A percentile compares a stretch with the other conserved stretches of the same genome.
phyloP scores from a whole-genome alignment of 73 alveolate genomes.

The Stentor roeselii region DNA sequence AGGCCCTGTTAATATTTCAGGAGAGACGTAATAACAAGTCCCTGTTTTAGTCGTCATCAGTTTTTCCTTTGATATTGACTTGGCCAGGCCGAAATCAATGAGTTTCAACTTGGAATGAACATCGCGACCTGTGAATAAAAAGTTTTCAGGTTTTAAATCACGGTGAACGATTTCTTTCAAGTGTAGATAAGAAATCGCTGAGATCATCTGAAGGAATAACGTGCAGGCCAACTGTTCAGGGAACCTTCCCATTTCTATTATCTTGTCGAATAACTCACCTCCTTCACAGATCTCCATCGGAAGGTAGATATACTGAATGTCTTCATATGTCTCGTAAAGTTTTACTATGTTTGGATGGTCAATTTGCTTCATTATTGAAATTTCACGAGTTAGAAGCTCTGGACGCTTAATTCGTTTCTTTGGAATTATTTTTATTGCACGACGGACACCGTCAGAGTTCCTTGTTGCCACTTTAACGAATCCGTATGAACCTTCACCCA shows the following conservation, averaged over 20 bases:
- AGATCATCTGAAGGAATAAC: conserved; percentile 61
- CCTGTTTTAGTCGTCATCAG: conserved; percentile 86
- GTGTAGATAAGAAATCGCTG: conserved; percentile 76
- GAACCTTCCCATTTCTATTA: conserved; percentile 65
- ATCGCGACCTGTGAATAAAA: conserved; percentile 40
- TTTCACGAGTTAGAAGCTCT: conserved; percentile 53
- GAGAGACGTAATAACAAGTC: conserved; percentile 92
- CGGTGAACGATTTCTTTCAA: conserved; percentile 53
- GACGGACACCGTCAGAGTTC: conserved; percentile 52
- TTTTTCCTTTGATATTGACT: conserved; percentile 50
- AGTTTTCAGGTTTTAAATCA: conserved; percentile 60
- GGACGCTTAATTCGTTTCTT: conserved; percentile 72
- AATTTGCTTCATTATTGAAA: conserved; percentile 48
- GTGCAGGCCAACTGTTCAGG: conserved; percentile 80
- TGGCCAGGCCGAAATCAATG: conserved; percentile 85
- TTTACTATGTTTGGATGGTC: conserved; percentile 71
- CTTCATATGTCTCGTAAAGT: conserved; percentile 64
- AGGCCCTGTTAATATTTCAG: conserved; percentile 85
- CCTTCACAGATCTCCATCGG: conserved; percentile 74
- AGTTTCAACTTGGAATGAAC: conserved; percentile 70
- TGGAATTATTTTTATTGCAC: conserved; percentile 88
- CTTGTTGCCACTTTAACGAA: conserved; percentile 53
- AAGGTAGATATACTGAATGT: conserved; percentile 31
- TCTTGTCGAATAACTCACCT: conserved; percentile 87
- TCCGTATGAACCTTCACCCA: conserved; percentile 81